Evolutionary conservation across 345 rosid genomes (phyloP).

Genomic region (Anacardium occidentale): DNA sequence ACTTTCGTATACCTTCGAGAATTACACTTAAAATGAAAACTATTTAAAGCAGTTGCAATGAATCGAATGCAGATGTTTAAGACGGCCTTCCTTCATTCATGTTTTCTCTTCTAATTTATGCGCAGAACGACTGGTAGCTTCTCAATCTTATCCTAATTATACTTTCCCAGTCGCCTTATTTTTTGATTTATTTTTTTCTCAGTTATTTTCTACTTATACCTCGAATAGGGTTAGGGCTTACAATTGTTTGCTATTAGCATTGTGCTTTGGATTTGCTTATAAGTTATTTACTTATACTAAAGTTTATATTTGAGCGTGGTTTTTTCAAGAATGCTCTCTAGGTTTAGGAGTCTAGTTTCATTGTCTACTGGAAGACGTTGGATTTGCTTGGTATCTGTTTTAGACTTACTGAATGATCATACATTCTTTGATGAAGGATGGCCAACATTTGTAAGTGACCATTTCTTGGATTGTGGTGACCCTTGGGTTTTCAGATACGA

Average conservation of each 20-base stretch:
- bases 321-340: not conserved
- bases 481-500: slow-evolving; percentile 56
- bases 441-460: slow-evolving; percentile 47
- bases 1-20: not conserved
- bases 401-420: slow-evolving; percentile 19
- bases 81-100: slow-evolving; percentile 45
- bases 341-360: slow-evolving; percentile 7
- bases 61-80: slow-evolving; percentile 26
- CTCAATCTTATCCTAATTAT: slow-evolving; percentile 1
- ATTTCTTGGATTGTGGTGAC: slow-evolving; percentile 49
- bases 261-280: not conserved
- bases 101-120: slow-evolving; percentile 39
- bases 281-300: no score
- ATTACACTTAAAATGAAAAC: not conserved
- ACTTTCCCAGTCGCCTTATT: not conserved
- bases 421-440: slow-evolving; percentile 45
- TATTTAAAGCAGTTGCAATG: not conserved
- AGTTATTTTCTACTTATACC: not conserved
- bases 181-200: not conserved
- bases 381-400: not conserved
- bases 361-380: not conserved
- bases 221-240: slow-evolving; percentile 15
- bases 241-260: not conserved
- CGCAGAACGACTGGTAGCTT: slow-evolving; percentile 40
- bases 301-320: no score